phyloP scores from a whole-genome alignment of 805 yeast species.

The Kregervanrija delftensis region DNA sequence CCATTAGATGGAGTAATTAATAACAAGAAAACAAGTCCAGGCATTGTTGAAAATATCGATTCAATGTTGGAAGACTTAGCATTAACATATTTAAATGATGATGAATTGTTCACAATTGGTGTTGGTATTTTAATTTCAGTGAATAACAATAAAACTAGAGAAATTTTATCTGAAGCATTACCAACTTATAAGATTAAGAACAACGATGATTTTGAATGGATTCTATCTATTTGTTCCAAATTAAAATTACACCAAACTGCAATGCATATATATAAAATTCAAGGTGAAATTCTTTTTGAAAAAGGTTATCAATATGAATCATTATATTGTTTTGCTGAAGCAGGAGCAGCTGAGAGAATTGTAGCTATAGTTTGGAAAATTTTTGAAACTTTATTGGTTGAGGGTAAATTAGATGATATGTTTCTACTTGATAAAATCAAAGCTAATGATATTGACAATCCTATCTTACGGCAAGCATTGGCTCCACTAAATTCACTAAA shows the following conservation, averaged over 20 bases:
- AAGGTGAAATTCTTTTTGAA: constrained; percentile 32
- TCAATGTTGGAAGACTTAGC: constrained; percentile 47
- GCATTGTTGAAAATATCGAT: constrained; percentile 20
- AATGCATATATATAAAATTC: constrained; percentile 44
- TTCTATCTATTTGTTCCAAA: constrained; percentile 63
- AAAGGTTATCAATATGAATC: constrained; percentile 46
- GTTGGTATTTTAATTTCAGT: constrained; percentile 53
- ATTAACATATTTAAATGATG: constrained; percentile 44
- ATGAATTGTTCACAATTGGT: constrained; percentile 57
- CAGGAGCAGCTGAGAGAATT: constrained; percentile 49
- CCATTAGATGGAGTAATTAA: constrained; percentile 1
- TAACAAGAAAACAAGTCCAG: constrained; percentile 3
- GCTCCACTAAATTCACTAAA: constrained; percentile 65
- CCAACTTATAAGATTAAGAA: constrained; percentile 56
- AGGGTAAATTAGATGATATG: constrained; percentile 48
- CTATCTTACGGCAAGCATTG: constrained; percentile 58
- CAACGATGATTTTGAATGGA: constrained; percentile 78
- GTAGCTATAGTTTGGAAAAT: constrained; percentile 52
- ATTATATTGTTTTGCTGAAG: constrained; percentile 53
- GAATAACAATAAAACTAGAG: constrained; percentile 35
- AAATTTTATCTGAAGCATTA: constrained; percentile 47
- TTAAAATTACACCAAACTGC: constrained; percentile 55
- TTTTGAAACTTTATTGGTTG: constrained; percentile 52
- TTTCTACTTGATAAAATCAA: constrained; percentile 24
- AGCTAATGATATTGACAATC: constrained; percentile 27